These are phyloP conservation scores for Dictyostelium brefeldianum DNA, from an alignment of 78 protist genomes.

Conservation along the genomic window DNA sequence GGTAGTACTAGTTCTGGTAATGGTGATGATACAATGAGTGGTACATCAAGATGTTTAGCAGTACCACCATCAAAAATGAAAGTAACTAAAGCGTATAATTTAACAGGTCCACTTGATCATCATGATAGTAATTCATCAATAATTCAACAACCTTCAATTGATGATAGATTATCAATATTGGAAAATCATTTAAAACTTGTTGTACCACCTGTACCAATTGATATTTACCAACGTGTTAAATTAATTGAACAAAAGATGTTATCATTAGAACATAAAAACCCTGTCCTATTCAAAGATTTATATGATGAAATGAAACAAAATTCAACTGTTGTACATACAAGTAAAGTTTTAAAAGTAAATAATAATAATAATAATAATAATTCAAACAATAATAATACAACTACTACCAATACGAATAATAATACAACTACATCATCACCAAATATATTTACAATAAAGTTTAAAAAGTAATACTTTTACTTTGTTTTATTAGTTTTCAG, in stretches of 20 bases:
- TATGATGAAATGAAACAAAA: conserved; percentile 11
- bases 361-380: background rate
- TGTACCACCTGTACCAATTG: conserved; percentile 29
- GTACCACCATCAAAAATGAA: conserved; percentile 42
- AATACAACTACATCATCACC: background rate
- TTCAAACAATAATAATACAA: background rate
- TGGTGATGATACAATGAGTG: background rate
- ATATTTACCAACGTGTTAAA: conserved; percentile 53
- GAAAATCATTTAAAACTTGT: conserved; percentile 29
- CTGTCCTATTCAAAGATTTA: conserved; percentile 21
- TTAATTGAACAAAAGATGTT: conserved; percentile 48
- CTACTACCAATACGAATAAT: background rate
- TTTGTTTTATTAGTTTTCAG: background rate
- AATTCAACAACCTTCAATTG: conserved; percentile 7
- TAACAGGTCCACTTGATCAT: conserved; percentile 36
- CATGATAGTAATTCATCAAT: background rate
- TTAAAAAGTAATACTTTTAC: background rate
- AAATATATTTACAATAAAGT: background rate
- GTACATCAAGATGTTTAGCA: conserved; percentile 17
- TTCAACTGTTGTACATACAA: conserved; percentile 4
- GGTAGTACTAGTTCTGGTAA: background rate
- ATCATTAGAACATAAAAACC: conserved; percentile 31
- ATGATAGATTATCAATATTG: conserved; percentile 23
- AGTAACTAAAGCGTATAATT: conserved; percentile 4
- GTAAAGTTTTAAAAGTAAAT: background rate